phyloP scores from a whole-genome alignment of 2,329 filamentous ascomycete species.

The Chrysosporium queenslandicum region DNA sequence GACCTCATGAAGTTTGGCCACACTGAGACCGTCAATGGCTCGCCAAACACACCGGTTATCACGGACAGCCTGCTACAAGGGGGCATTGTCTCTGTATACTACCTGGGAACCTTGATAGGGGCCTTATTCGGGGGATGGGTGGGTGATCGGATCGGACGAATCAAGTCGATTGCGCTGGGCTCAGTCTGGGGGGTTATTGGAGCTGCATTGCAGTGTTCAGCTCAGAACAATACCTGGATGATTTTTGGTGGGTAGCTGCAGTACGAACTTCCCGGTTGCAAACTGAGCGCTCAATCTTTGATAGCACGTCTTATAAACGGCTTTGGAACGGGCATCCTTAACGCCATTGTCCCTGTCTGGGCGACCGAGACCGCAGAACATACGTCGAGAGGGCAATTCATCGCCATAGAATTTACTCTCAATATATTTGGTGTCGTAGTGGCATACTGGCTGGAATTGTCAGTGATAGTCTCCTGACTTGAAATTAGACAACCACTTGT shows the following conservation, averaged over 20 bases:
- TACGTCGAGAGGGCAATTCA: constrained; percentile 57
- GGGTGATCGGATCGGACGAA: constrained; percentile 53
- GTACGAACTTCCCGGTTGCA: not conserved
- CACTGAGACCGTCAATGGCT: constrained; percentile 39
- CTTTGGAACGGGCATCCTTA: constrained; percentile 59
- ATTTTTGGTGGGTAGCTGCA: constrained; percentile 45
- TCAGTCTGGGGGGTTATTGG: constrained; percentile 50
- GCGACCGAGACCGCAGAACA: constrained; percentile 60
- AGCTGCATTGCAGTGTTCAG: constrained; percentile 54
- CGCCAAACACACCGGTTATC: constrained; percentile 42
- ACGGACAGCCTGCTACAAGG: constrained; percentile 53
- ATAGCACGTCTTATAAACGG: constrained; percentile 51
- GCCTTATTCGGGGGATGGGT: constrained; percentile 54
- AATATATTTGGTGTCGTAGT: constrained; percentile 62
- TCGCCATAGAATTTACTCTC: constrained; percentile 62
- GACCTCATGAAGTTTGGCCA: constrained; percentile 56
- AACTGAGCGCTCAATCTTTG: constrained; percentile 6
- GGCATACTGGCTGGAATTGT: constrained; percentile 52
- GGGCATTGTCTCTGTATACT: constrained; percentile 51
- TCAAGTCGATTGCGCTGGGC: constrained; percentile 53
- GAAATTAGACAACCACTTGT: not conserved
- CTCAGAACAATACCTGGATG: constrained; percentile 60
- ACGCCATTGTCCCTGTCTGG: constrained; percentile 62
- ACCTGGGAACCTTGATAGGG: constrained; percentile 54
- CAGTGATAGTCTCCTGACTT: constrained; percentile 13